A percentile compares a stretch with the other conserved stretches of the same genome.
These are phyloP conservation scores for Moesziomyces parantarcticus DNA, from an alignment of 1,284 basidiomycete species.

Conservation along the genomic window DNA sequence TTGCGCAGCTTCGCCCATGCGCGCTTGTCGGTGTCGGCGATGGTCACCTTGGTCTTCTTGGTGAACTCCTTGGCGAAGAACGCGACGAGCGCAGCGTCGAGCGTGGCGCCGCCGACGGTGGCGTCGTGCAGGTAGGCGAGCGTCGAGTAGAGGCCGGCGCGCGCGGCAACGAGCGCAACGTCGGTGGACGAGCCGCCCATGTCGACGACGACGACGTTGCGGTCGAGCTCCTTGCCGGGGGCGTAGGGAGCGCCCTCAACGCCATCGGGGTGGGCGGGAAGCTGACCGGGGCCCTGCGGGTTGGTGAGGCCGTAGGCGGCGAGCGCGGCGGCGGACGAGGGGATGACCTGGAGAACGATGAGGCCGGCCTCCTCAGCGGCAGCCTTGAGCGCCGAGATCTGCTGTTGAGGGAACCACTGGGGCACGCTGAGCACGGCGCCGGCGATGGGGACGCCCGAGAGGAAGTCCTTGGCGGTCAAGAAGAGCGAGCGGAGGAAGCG, in stretches of 20 bases:
- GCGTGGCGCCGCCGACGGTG: constrained; percentile 74
- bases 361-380: constrained; percentile 82
- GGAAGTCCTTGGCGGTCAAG: constrained; percentile 89
- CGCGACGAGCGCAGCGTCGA: constrained; percentile 85
- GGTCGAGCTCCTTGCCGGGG: constrained; percentile 71
- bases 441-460: constrained; percentile 80
- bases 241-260: constrained; percentile 68
- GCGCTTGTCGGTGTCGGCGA: constrained; percentile 74
- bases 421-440: constrained; percentile 89
- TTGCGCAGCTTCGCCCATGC: constrained; percentile 92
- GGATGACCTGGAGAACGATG: constrained; percentile 81
- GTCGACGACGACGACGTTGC: constrained; percentile 73
- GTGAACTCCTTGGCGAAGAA: constrained; percentile 97
- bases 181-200: constrained; percentile 73
- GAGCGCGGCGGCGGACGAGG: constrained; percentile 81
- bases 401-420: constrained; percentile 77
- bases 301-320: constrained; percentile 71
- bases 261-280: constrained; percentile 64
- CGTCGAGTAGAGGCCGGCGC: constrained; percentile 72
- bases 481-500: constrained; percentile 88
- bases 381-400: constrained; percentile 78
- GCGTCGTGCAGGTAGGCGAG: constrained; percentile 71
- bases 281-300: constrained; percentile 70
- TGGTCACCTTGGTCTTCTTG: constrained; percentile 88
- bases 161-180: constrained; percentile 71